Evolutionary conservation across 345 rosid species (phyloP).

Genomic region (Aethionema arabicum): DNA sequence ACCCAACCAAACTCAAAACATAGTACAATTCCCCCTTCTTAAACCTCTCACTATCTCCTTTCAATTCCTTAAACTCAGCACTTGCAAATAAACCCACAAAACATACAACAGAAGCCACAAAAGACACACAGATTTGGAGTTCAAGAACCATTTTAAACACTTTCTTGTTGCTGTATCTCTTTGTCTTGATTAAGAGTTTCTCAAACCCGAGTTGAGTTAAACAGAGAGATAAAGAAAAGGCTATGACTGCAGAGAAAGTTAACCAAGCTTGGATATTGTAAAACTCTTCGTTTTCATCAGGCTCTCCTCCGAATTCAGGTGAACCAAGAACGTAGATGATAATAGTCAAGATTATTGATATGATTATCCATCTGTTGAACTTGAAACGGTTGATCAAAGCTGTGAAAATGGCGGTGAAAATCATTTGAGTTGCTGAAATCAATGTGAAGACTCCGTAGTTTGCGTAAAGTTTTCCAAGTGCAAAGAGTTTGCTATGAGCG

Average conservation of each 20-base stretch:
- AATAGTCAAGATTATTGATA: conserved; percentile 34
- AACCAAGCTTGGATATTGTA: conserved; percentile 21
- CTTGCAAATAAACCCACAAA: conserved; percentile 24
- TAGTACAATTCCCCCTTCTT: conserved; percentile 16
- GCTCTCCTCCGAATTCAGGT: conserved; percentile 18
- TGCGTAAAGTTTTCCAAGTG: conserved; percentile 33
- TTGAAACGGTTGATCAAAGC: conserved; percentile 42
- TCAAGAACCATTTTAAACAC: conserved; percentile 32
- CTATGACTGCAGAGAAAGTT: conserved; percentile 20
- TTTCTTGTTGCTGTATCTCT: conserved; percentile 27
- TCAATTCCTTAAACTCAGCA: conserved; percentile 26
- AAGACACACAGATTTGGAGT: conserved; percentile 27
- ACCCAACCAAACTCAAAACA: conserved; percentile 22
- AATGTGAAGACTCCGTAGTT: conserved; percentile 34
- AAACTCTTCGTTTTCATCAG: conserved; percentile 19
- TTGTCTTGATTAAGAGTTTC: conserved; percentile 20
- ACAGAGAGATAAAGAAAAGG: conserved; percentile 20
- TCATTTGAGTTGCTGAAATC: conserved; percentile 41
- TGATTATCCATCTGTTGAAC: conserved; percentile 42
- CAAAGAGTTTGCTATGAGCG: conserved; percentile 30
- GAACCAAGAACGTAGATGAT: background rate
- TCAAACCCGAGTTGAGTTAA: conserved; percentile 27
- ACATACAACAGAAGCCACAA: conserved; percentile 17
- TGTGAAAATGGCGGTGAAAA: conserved; percentile 39
- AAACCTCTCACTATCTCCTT: conserved; percentile 20